A percentile compares a stretch with the other conserved stretches of the same genome.
Conservation (phyloP, 2,329 filamentous ascomycete genomes). For the Monosporascus ibericus region DNA sequence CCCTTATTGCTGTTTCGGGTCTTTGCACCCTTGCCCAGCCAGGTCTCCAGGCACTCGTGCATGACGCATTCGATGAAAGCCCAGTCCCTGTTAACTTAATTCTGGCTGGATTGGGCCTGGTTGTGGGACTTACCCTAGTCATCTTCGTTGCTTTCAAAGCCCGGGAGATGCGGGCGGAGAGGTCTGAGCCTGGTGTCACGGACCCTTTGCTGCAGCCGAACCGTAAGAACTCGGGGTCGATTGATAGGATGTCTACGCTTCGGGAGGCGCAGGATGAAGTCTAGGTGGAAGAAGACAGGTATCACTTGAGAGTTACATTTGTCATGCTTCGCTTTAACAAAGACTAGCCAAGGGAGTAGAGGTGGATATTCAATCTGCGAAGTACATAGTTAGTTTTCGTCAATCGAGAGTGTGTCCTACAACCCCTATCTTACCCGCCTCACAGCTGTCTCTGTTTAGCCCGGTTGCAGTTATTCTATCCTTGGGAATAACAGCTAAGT, state of each 20-base stretch:
- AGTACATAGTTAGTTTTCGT: too few relatives aligned
- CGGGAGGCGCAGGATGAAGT: neutral
- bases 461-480: too few relatives aligned
- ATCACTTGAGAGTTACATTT: too few relatives aligned
- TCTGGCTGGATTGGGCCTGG: slow-evolving; percentile 43
- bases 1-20: slow-evolving; percentile 68
- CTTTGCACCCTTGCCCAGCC: slow-evolving; percentile 66
- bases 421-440: too few relatives aligned
- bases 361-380: too few relatives aligned
- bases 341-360: too few relatives aligned
- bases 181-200: neutral
- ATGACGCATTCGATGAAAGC: slow-evolving; percentile 51
- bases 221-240: neutral
- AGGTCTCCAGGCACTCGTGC: slow-evolving; percentile 61
- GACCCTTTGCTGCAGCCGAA: neutral
- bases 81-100: slow-evolving; percentile 58
- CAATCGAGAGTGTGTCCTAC: too few relatives aligned
- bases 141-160: neutral
- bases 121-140: slow-evolving; percentile 39
- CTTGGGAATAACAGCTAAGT: too few relatives aligned
- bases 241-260: neutral
- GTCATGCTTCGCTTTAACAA: too few relatives aligned
- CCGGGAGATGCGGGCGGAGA: neutral
- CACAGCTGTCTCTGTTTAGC: too few relatives aligned
- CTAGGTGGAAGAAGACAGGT: too few relatives aligned